These are phyloP conservation scores for Escallonia rubra DNA, from an alignment of 129 eudicot species.

Conservation along the genomic window DNA sequence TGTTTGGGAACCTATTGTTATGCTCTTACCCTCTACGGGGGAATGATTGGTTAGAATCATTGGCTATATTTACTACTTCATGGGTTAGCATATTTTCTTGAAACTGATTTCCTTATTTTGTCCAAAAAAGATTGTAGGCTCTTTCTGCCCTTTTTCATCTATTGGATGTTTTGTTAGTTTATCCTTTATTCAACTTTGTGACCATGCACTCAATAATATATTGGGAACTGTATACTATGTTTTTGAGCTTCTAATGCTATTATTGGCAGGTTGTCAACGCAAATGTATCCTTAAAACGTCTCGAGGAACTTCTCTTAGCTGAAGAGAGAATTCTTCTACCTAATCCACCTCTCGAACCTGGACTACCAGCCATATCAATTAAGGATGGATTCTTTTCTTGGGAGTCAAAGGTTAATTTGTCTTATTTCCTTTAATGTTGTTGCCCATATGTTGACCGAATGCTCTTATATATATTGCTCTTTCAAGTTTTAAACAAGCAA, in stretches of 20 bases:
- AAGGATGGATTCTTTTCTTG: conserved; percentile 81
- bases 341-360: conserved; percentile 83
- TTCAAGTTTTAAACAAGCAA: neutral
- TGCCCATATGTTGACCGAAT: neutral
- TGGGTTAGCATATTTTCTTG: too few species aligned
- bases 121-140: too few species aligned
- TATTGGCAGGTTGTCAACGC: conserved; percentile 85
- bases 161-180: too few species aligned
- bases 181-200: too few species aligned
- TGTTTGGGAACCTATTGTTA: too few species aligned
- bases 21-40: too few species aligned
- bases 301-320: conserved; percentile 83
- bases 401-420: conserved; percentile 71
- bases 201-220: neutral
- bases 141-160: too few species aligned
- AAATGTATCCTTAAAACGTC: conserved; percentile 78
- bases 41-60: too few species aligned
- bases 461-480: neutral
- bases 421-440: neutral
- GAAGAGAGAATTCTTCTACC: conserved; percentile 88
- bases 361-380: conserved; percentile 82
- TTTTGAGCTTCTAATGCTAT: neutral
- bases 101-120: too few species aligned
- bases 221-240: neutral
- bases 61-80: too few species aligned